Evolutionary conservation across 2,329 filamentous ascomycete genomes (phyloP).

Genomic region (Trematosphaeria pertusa): DNA sequence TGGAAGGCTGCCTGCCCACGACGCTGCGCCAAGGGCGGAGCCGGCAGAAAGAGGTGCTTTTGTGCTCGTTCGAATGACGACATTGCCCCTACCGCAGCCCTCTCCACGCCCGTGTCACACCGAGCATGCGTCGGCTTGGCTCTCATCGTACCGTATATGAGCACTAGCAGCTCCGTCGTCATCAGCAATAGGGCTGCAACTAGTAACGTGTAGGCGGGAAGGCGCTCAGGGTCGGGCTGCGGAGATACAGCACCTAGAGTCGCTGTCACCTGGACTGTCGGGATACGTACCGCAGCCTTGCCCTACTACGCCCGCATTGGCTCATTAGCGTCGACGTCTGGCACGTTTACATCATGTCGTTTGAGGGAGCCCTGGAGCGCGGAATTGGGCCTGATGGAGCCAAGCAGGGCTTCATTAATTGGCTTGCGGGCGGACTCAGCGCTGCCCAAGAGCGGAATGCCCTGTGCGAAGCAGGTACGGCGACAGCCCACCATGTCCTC

Average conservation of each 20-base stretch:
- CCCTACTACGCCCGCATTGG: no score
- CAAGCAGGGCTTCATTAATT: conserved; percentile 13
- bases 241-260: no score
- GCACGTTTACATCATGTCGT: conserved; percentile 12
- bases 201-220: conserved; percentile 2
- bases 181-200: conserved; percentile 5
- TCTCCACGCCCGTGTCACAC: conserved; percentile 20
- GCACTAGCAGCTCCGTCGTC: conserved; percentile 18
- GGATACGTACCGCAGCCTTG: conserved; percentile 6
- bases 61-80: conserved; percentile 11
- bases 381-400: conserved; percentile 18
- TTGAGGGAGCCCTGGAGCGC: conserved; percentile 9
- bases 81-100: conserved; percentile 13
- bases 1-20: background rate
- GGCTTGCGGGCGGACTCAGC: conserved; percentile 8
- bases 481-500: conserved; percentile 13
- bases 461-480: conserved; percentile 30
- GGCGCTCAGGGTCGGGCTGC: background rate
- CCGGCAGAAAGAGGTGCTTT: conserved; percentile 8
- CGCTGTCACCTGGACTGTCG: no score
- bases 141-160: conserved; percentile 30
- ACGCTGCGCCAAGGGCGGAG: conserved; percentile 14
- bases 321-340: background rate
- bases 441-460: conserved; percentile 21
- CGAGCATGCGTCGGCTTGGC: conserved; percentile 31